These are phyloP conservation scores for Knufia fluminis DNA, from an alignment of 2,329 filamentous ascomycete genomes.

Conservation along the genomic window DNA sequence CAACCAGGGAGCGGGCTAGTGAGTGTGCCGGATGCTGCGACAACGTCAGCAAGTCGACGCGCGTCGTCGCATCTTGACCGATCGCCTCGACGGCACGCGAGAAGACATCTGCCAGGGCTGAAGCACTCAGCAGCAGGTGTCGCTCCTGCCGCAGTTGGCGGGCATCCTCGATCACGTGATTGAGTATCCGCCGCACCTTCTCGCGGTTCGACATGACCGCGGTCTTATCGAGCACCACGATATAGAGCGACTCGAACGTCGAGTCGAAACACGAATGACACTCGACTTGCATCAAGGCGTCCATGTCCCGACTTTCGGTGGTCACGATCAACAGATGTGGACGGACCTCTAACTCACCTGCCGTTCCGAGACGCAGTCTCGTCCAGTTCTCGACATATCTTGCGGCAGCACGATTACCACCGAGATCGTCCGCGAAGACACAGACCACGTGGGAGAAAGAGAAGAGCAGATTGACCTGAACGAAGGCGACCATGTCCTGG, in stretches of 20 bases:
- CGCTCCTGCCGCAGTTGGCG: background rate
- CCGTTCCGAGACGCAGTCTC: slow-evolving; percentile 1
- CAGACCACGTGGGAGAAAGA: slow-evolving; percentile 8
- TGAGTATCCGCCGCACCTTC: background rate
- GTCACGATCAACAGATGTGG: slow-evolving; percentile 7
- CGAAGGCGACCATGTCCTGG: slow-evolving; percentile 1
- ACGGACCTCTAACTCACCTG: background rate
- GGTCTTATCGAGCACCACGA: background rate
- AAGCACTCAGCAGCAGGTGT: slow-evolving; percentile 1
- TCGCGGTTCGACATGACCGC: background rate
- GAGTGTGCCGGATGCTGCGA: background rate
- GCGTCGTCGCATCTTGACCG: background rate
- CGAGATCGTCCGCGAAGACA: slow-evolving; percentile 9
- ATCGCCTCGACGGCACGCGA: background rate
- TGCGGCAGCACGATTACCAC: slow-evolving; percentile 3
- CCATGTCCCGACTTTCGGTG: background rate
- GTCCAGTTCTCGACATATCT: slow-evolving; percentile 5
- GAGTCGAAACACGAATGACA: background rate
- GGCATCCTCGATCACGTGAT: slow-evolving; percentile 1
- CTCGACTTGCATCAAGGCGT: slow-evolving; percentile 3
- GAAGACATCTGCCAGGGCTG: background rate
- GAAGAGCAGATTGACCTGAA: slow-evolving; percentile 8
- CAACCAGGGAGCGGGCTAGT: background rate
- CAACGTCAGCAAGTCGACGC: background rate
- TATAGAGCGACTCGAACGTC: background rate